Evolutionary conservation across 2,329 filamentous ascomycete species (phyloP), one percentile per base, ranked within the genome.

Genomic region (Neopestalotiopsis sp.): DNA sequence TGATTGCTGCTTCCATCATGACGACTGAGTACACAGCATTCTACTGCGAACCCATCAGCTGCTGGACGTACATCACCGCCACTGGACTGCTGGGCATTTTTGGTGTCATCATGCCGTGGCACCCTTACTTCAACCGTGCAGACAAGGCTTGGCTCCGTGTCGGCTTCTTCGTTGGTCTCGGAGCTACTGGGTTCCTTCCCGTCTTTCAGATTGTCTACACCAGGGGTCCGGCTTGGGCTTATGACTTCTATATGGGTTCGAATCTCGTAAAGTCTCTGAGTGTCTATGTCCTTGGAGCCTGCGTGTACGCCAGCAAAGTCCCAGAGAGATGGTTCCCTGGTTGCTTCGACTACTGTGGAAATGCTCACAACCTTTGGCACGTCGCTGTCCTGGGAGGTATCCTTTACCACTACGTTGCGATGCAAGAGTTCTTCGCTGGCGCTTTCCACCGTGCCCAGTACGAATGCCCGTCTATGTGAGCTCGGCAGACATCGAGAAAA

Each of bases 21-120:
- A 98, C 96, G 2, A 97, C 94, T 45, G 96, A 99, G 80, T 99
- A 98, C 83, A 98, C 96, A 0, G 96, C 95, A 30, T 99, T 99
- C 81, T 99, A 99, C 84, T 98, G 96, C 83, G 96, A 99, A 76
- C 95, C 96, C 3, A 76, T 92, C 61, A 95, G 92, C 74, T 92
- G 95, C 67, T 96, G 92, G 88, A 85, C 89, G 13, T 99, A 98
- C 82, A 96, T 99, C 85, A 81, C 87, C 57, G 85, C 93, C 64
- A 98, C 96, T 2, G 91, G 93, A 68, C 79, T 91, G 14, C 89
- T 99, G 32, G 96, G 96, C 62, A 83, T 97, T 68, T 93, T 91
- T 53, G 96, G 96, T 68, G 94, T 97, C 72, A 93, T 98, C 71
- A 87, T 99, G 49, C 95, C 96, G 1, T 99, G 96, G 96, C 94